phyloP scores from a whole-genome alignment of 1,139 yeast genomes.

The Yamadazyma conglobata region DNA sequence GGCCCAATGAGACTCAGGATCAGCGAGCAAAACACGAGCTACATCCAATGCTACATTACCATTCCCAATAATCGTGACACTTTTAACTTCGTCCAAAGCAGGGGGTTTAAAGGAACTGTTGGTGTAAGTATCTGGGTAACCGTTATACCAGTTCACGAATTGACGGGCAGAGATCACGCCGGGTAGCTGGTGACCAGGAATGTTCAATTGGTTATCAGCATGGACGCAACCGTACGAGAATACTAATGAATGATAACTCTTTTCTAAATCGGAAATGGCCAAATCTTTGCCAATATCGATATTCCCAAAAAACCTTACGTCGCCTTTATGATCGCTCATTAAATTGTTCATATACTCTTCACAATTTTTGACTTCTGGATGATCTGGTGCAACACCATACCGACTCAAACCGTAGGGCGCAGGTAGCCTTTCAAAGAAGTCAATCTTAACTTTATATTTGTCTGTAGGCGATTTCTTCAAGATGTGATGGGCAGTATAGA shows the following conservation, averaged over 20 bases:
- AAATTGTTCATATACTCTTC: conserved; percentile 75
- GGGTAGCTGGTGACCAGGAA: conserved; percentile 57
- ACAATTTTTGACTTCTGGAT: conserved; percentile 91
- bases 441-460: conserved; percentile 44
- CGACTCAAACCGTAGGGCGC: conserved; percentile 90
- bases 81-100: conserved; percentile 54
- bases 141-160: conserved; percentile 96
- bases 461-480: conserved; percentile 43
- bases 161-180: conserved; percentile 83
- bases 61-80: conserved; percentile 85
- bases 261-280: conserved; percentile 43
- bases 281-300: conserved; percentile 60
- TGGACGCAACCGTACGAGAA: conserved; percentile 80
- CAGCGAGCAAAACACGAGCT: conserved; percentile 71
- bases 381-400: conserved; percentile 99
- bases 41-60: conserved; percentile 98
- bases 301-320: conserved; percentile 73
- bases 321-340: conserved; percentile 25
- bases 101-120: conserved; percentile 37
- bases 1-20: conserved; percentile 52
- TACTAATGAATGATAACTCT: conserved; percentile 67
- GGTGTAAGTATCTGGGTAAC: conserved; percentile 59
- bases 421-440: conserved; percentile 77
- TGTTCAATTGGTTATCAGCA: conserved; percentile 50
- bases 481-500: conserved; percentile 80